Evolutionary conservation across 768 basidiomycete species (phyloP).

Genomic region (Flagelloscypha sp.): DNA sequence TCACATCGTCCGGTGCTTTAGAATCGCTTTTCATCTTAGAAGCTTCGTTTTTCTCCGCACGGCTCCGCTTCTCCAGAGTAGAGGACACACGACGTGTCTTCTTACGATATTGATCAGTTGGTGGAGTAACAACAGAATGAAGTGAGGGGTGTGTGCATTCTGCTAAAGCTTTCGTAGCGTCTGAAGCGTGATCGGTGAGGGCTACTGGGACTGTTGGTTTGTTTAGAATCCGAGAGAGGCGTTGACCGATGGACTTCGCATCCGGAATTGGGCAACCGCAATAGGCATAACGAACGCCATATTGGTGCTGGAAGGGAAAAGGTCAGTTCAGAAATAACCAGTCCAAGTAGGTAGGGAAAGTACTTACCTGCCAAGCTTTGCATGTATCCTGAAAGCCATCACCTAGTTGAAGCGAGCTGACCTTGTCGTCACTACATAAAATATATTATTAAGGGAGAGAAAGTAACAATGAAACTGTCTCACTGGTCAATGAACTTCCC

Average conservation of each 20-base stretch:
- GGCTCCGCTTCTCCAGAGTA: too few species aligned
- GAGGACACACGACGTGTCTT: too few species aligned
- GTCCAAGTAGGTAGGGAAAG: slow-evolving; percentile 3
- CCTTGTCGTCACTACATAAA: slow-evolving; percentile 36
- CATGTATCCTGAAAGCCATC: slow-evolving; percentile 43
- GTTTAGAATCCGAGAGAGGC: slow-evolving; percentile 29
- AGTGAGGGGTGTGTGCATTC: too few species aligned
- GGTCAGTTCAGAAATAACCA: not conserved
- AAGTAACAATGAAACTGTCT: slow-evolving; percentile 15
- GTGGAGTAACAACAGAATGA: too few species aligned
- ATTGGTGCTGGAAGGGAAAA: slow-evolving; percentile 43
- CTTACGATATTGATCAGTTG: too few species aligned
- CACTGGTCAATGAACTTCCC: slow-evolving; percentile 50
- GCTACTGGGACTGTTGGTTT: too few species aligned
- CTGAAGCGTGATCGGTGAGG: too few species aligned
- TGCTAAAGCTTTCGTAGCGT: too few species aligned
- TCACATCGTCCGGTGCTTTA: too few species aligned
- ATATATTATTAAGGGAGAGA: not conserved
- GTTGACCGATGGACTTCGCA: slow-evolving; percentile 36
- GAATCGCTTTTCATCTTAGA: too few species aligned
- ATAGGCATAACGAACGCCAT: slow-evolving; percentile 42
- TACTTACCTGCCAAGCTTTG: slow-evolving; percentile 31
- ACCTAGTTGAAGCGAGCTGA: slow-evolving; percentile 36
- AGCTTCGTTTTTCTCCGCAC: too few species aligned
- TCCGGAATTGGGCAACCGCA: slow-evolving; percentile 52